Evolutionary conservation across 2,329 filamentous ascomycete genomes (phyloP).

Genomic region (Lomentospora prolificans): DNA sequence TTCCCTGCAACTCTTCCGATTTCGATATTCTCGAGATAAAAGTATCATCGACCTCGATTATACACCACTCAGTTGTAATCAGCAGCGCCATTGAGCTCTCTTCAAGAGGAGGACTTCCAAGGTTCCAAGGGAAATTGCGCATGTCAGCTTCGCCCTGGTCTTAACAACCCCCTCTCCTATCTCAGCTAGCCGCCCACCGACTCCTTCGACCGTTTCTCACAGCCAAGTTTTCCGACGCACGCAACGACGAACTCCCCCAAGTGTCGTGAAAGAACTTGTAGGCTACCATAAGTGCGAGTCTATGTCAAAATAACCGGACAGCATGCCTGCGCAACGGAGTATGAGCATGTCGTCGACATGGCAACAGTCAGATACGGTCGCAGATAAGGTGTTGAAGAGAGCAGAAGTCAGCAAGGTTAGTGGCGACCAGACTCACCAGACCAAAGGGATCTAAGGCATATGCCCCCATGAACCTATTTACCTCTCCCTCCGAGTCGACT

Average conservation of each 20-base stretch:
- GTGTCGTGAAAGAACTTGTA: background rate
- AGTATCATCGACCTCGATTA: background rate
- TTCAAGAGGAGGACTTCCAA: background rate
- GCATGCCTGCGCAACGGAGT: conserved; percentile 12
- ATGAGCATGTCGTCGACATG: conserved; percentile 49
- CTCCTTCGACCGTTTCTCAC: background rate
- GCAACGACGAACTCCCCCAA: background rate
- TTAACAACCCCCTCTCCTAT: conserved; percentile 1
- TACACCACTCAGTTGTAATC: background rate
- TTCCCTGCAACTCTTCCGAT: too few relatives aligned
- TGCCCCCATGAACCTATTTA: conserved; percentile 11
- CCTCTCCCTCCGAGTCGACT: background rate
- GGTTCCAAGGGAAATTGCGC: background rate
- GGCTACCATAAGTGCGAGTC: background rate
- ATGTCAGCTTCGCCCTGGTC: background rate
- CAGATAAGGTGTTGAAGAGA: conserved; percentile 60
- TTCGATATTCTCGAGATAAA: too few relatives aligned
- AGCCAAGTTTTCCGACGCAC: background rate
- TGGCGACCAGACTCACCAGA: conserved; percentile 12
- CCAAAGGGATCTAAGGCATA: conserved; percentile 6
- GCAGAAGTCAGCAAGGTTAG: conserved; percentile 67
- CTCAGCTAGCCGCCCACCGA: background rate
- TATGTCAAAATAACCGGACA: conserved; percentile 1
- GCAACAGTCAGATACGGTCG: conserved; percentile 54
- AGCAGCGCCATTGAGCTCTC: background rate